Evolutionary conservation across 1,284 basidiomycete species (phyloP), one percentile per base, ranked within the genome.

Genomic region (Ganoderma boninense): DNA sequence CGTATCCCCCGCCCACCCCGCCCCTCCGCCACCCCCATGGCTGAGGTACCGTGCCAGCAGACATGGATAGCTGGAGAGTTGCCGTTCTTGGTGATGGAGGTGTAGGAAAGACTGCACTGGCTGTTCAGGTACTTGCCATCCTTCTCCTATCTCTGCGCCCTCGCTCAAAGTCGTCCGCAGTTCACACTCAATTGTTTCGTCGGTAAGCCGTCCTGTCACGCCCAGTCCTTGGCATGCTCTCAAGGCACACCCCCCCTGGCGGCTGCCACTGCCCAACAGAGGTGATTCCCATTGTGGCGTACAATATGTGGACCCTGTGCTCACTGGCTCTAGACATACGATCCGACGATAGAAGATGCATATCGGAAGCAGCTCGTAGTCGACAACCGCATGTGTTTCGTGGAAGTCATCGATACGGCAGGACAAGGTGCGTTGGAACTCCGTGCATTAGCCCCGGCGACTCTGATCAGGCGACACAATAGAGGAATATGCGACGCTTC

Each of bases 41-140:
- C 69, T 69, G 42, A 69, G 66, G 42, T 59, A 62, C 35, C 46
- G 42, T 74, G 71, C 67, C 69, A 66, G 62, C 74, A 88, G 84
- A 86, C 81, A 95, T 95, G 93, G 93, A 95, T 86, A 92, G 90
- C 81, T 96, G 94, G 93, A 91, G 94, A 86, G 91, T 98, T 78
- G 96, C 97, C 74, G 96, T 98, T 75, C 89, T 98, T 68, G 97
- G 97, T 75, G 97, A 99, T 84, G 97, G 97, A 84, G 97, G 97
- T 84, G 97, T 98, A 44, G 97, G 97, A 74, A 99, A 98, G 88
- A 98, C 97, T 69, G 97, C 97, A 29, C 83, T 99, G 79, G 97
- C 97, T 74, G 96, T 98, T 64, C 96, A 97, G 87, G 96, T 95
- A 76, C 73, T 91, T 82, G 61, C 56, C 67, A 65, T 49, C 61